Evolutionary conservation across 148 eudicot genomes (phyloP).

Genomic region (Chenopodium berlandieri): DNA sequence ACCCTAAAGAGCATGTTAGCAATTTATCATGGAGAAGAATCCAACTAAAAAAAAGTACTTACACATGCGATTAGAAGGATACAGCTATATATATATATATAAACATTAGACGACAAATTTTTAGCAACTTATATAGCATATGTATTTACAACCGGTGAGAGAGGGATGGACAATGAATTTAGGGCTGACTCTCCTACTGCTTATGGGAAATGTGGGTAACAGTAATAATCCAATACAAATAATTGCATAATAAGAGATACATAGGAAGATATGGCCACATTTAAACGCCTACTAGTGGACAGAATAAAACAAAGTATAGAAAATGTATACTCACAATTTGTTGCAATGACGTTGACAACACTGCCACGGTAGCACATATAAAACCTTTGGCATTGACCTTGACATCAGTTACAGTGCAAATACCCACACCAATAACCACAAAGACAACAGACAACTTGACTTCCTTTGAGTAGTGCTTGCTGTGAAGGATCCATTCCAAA

Average conservation of each 20-base stretch:
- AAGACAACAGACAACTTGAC: conserved; percentile 73
- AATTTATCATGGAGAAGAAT: too few relatives aligned
- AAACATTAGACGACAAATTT: not conserved
- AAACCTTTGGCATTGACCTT: conserved; percentile 81
- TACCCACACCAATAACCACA: conserved; percentile 81
- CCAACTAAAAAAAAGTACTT: not conserved
- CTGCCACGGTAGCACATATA: conserved; percentile 71
- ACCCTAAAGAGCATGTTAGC: too few relatives aligned
- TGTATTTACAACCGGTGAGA: not conserved
- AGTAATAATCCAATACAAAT: not conserved
- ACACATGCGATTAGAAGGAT: not conserved
- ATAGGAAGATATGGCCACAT: conserved; percentile 9
- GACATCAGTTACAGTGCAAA: conserved; percentile 82
- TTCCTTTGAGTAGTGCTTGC: conserved; percentile 62
- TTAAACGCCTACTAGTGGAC: not conserved
- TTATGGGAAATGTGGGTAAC: not conserved
- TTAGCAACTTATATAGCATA: not conserved
- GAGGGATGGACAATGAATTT: not conserved
- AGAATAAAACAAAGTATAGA: not conserved
- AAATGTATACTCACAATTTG: conserved; percentile 61
- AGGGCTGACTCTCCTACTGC: not conserved
- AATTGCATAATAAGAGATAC: not conserved
- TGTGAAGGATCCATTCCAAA: conserved; percentile 80
- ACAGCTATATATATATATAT: not conserved
- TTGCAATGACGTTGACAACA: conserved; percentile 66